Evolutionary conservation across 805 yeast species (phyloP).

Genomic region (Pichia nanzhaoensis): DNA sequence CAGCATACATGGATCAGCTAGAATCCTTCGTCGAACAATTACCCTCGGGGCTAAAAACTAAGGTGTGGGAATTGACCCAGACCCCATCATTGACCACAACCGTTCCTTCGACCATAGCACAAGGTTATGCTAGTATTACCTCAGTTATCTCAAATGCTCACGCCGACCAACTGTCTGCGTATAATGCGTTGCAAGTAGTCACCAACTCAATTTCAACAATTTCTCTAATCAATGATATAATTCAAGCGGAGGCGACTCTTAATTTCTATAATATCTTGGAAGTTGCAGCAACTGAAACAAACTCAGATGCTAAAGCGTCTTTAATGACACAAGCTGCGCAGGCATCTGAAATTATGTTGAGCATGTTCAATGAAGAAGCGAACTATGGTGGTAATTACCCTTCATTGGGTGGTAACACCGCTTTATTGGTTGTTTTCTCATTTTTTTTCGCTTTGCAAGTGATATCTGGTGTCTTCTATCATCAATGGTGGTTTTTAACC

Average conservation of each 20-base stretch:
- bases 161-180: constrained; percentile 1
- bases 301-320: constrained; percentile 10
- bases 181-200: constrained; percentile 4
- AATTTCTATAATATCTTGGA: constrained; percentile 20
- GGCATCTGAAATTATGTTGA: constrained; percentile 19
- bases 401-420: constrained; percentile 48
- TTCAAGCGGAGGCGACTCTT: constrained; percentile 19
- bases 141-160: constrained; percentile 10
- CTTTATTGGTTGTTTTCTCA: constrained; percentile 50
- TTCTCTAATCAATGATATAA: constrained; percentile 10
- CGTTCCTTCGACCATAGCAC: constrained; percentile 7
- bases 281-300: constrained; percentile 23
- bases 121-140: constrained; percentile 14
- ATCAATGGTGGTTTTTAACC: constrained; percentile 60
- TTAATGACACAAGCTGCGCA: constrained; percentile 19
- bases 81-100: constrained; percentile 9
- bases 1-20: not conserved
- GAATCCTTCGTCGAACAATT: not conserved
- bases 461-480: constrained; percentile 36
- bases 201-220: constrained; percentile 4
- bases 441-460: constrained; percentile 39
- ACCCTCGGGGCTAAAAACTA: not conserved
- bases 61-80: constrained; percentile 1
- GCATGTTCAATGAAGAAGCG: constrained; percentile 15
- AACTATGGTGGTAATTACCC: constrained; percentile 42